Evolutionary conservation across 768 basidiomycete species (phyloP).

Genomic region (Hortiboletus campestris): DNA sequence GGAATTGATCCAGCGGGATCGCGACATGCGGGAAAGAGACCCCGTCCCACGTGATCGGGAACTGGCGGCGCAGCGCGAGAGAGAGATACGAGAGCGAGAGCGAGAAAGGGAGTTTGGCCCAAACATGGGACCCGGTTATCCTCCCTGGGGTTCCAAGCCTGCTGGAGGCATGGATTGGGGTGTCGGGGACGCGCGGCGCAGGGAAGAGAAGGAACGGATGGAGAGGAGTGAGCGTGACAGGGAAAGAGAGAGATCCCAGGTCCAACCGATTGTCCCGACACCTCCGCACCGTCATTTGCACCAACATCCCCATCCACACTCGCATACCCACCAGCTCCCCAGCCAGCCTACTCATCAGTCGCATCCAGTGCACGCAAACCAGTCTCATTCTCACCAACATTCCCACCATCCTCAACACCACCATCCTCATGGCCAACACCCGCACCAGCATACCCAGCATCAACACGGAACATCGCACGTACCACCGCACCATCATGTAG

Average conservation of each 20-base stretch:
- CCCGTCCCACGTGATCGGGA: constrained; percentile 22
- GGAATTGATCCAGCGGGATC: constrained; percentile 30
- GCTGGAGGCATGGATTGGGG: constrained; percentile 31
- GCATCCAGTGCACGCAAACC: constrained; percentile 27
- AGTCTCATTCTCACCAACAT: constrained; percentile 33
- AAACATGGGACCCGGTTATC: constrained; percentile 15
- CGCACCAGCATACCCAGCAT: constrained; percentile 33
- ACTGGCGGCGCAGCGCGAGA: constrained; percentile 22
- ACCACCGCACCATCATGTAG: constrained; percentile 43
- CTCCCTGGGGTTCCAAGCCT: constrained; percentile 36
- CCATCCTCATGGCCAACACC: constrained; percentile 29
- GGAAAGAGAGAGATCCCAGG: constrained; percentile 32
- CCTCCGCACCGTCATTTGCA: constrained; percentile 31
- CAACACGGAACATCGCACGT: constrained; percentile 31
- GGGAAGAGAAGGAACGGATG: constrained; percentile 34
- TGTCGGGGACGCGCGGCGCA: constrained; percentile 33
- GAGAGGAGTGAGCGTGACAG: constrained; percentile 27
- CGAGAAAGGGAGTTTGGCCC: constrained; percentile 29
- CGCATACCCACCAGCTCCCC: constrained; percentile 35
- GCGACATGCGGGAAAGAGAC: constrained; percentile 25
- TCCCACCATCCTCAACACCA: constrained; percentile 35
- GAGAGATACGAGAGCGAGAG: constrained; percentile 24
- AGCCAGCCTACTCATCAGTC: constrained; percentile 23
- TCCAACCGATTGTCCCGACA: constrained; percentile 20
- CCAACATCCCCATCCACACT: constrained; percentile 34